Base-by-base conservation (phyloP, 257 asterid genomes). In the Misopates orontium region DNA sequence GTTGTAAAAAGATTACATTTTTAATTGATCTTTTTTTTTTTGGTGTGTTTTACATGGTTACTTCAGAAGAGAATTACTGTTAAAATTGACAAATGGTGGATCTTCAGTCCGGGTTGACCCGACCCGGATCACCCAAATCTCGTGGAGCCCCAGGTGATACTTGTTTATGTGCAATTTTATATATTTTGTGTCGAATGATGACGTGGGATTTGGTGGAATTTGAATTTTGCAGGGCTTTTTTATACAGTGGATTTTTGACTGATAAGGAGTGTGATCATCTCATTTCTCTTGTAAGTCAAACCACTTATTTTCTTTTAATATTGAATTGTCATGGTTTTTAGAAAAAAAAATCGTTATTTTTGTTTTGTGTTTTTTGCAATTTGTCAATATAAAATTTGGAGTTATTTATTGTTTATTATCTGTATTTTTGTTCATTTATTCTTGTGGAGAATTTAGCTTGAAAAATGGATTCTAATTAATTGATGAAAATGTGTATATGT, bases 61-160 rank as follows among this genome's bases (percentile, higher is more conserved):
- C 19, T 31, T 39, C 80, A 86, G 95, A 63, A 69, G 72, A 44
- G 83, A 78, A 56, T 69, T 85, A 23, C 77, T 77, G 71, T 54
- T 80, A 61, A 82, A 76, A 78, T 48, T 82, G 81, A 56, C 23
- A 1, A 76, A 75, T 8, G 90, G 82, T 54, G 67, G 68, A 23
- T 60, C 91, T 16, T 64, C 88, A 54, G 56, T 84, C 67, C 24
- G 73, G 18, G 47, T 88, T 70, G 96, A 90, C 80, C 99, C 96
- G 36, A 82, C 87, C 32, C 82, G 85, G 59, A 95, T 84, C 67
- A 78, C 82, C 50, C 97, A 83, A 78, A 82, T 94, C 67, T 90
- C 96, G 63, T 86, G 99, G 96, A 74, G 25, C 12, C 96, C 96
- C 64, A 87, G 98, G 96, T 91, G n/a, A n/a, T 28, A 3, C 7